These are phyloP conservation scores for Colletotrichum liriopes DNA, from an alignment of 2,329 filamentous ascomycete genomes.

Conservation along the genomic window DNA sequence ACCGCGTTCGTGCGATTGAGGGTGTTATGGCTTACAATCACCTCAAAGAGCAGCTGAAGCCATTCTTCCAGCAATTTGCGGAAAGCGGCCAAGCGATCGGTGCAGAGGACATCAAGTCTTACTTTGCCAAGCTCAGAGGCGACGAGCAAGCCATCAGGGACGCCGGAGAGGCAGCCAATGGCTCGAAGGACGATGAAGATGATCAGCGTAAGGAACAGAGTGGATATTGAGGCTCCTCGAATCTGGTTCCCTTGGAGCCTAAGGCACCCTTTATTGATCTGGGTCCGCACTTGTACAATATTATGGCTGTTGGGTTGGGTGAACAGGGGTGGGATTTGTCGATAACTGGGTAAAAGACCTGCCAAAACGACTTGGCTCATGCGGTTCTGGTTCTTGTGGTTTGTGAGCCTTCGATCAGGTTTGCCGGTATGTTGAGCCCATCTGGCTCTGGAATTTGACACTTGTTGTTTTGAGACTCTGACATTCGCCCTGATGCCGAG, in stretches of 20 bases:
- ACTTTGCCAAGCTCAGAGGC: constrained; percentile 94
- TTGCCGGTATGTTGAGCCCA: neutral
- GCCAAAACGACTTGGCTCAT: neutral
- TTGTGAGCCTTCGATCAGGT: neutral
- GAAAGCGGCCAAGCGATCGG: constrained; percentile 90
- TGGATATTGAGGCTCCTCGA: constrained; percentile 59
- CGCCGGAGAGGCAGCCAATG: constrained; percentile 69
- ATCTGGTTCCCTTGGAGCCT: neutral
- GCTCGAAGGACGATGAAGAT: constrained; percentile 51
- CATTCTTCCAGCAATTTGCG: constrained; percentile 93
- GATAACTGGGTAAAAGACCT: neutral
- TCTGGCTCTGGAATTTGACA: neutral
- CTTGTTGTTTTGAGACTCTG: neutral
- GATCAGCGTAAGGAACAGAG: constrained; percentile 66
- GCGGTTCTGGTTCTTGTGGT: neutral
- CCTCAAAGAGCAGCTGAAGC: constrained; percentile 95
- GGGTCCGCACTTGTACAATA: constrained; percentile 1
- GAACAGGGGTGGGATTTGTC: neutral
- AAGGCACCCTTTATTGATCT: neutral
- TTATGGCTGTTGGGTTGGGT: neutral
- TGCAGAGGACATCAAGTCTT: constrained; percentile 95
- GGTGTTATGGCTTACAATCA: constrained; percentile 99
- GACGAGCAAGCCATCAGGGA: constrained; percentile 83
- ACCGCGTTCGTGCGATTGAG: constrained; percentile 93
- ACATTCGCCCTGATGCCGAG: too few species aligned